These are phyloP conservation scores for Metroxylon sagu DNA, from an alignment of 176 grass and related monocot species.

Conservation along the genomic window DNA sequence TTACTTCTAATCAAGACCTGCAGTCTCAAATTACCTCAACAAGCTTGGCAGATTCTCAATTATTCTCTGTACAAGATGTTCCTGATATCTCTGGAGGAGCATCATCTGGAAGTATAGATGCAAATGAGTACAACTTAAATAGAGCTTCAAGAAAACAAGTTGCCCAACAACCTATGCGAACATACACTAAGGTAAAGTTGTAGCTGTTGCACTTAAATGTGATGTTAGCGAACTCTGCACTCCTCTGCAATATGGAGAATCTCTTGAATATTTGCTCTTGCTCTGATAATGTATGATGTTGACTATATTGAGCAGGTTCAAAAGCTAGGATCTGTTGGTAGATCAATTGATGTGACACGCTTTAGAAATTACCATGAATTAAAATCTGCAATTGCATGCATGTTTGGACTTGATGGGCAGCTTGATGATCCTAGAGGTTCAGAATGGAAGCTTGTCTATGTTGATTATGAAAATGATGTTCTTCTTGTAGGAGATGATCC, in stretches of 20 bases:
- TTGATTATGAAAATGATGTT: slow-evolving; percentile 93
- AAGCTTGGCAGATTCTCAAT: slow-evolving; percentile 36
- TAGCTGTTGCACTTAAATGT: neutral
- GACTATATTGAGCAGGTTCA: slow-evolving; percentile 51
- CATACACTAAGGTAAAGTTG: slow-evolving; percentile 78
- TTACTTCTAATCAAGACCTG: slow-evolving; percentile 21
- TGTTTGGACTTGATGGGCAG: slow-evolving; percentile 89
- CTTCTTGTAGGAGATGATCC: slow-evolving; percentile 96
- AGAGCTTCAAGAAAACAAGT: slow-evolving; percentile 27
- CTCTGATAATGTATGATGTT: neutral
- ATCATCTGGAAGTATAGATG: slow-evolving; percentile 73
- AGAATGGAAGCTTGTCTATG: slow-evolving; percentile 95
- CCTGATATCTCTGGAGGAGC: slow-evolving; percentile 46
- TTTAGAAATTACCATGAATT: slow-evolving; percentile 84
- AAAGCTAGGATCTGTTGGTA: slow-evolving; percentile 86
- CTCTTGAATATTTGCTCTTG: too few relatives aligned
- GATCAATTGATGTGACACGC: slow-evolving; percentile 92
- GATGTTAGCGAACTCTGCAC: too few relatives aligned
- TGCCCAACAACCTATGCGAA: slow-evolving; percentile 57
- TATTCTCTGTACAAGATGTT: slow-evolving; percentile 44
- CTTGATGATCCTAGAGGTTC: slow-evolving; percentile 64
- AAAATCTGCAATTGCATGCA: slow-evolving; percentile 67
- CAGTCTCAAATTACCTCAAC: slow-evolving; percentile 28
- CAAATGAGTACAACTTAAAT: slow-evolving; percentile 37
- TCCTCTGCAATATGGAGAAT: too few relatives aligned